These are phyloP conservation scores for Xylariaceae sp. DNA, from an alignment of 2,329 filamentous ascomycete genomes.

Conservation along the genomic window DNA sequence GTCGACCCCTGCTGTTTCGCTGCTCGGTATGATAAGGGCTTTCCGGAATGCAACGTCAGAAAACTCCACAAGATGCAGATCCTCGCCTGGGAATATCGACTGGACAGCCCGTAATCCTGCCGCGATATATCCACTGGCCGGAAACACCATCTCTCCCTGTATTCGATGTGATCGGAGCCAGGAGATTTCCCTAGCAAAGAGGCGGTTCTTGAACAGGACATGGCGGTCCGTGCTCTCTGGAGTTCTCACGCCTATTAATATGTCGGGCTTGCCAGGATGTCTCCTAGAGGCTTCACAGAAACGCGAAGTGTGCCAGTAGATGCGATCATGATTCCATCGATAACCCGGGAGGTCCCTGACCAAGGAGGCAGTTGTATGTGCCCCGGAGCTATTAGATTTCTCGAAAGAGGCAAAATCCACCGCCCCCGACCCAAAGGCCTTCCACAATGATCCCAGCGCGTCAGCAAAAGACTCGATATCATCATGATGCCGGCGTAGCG, in stretches of 20 bases:
- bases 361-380: slow-evolving; percentile 1
- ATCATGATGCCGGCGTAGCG: neutral
- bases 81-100: slow-evolving; percentile 1
- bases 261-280: slow-evolving; percentile 1
- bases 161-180: slow-evolving; percentile 20
- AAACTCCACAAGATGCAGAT: slow-evolving; percentile 14
- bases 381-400: slow-evolving; percentile 11
- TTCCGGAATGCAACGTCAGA: slow-evolving; percentile 17
- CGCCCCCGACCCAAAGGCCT: neutral
- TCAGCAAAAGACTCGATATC: neutral
- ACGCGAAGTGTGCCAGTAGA: slow-evolving; percentile 15
- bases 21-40: slow-evolving; percentile 11
- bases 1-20: slow-evolving; percentile 9
- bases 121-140: slow-evolving; percentile 20
- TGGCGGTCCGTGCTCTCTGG: slow-evolving; percentile 6
- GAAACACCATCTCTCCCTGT: slow-evolving; percentile 20
- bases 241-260: slow-evolving; percentile 6
- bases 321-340: slow-evolving; percentile 15
- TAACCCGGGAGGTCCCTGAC: slow-evolving; percentile 14
- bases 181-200: slow-evolving; percentile 12
- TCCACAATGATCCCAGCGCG: slow-evolving; percentile 5
- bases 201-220: slow-evolving; percentile 16
- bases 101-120: slow-evolving; percentile 18
- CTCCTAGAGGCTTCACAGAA: slow-evolving; percentile 14
- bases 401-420: neutral